Evolutionary conservation across 495 filamentous ascomycete species (phyloP).

Genomic region (Thermochaetoides thermophila): DNA sequence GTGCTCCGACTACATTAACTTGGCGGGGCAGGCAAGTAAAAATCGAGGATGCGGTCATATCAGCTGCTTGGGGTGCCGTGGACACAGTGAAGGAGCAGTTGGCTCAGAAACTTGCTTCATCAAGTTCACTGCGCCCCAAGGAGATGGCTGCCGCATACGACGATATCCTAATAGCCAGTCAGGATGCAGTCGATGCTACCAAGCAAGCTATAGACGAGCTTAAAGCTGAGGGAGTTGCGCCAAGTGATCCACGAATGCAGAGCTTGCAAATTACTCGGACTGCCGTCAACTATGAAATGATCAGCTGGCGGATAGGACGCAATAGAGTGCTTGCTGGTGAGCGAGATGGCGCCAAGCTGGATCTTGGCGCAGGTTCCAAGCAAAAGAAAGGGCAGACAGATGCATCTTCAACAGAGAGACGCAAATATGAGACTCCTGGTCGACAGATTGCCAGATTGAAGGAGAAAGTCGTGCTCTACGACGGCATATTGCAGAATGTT

Average conservation of each 20-base stretch:
- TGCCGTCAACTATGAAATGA: slow-evolving; percentile 79
- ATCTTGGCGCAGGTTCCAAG: slow-evolving; percentile 27
- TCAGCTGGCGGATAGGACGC: slow-evolving; percentile 87
- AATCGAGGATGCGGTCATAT: slow-evolving; percentile 89
- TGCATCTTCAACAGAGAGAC: slow-evolving; percentile 23
- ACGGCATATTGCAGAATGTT: slow-evolving; percentile 74
- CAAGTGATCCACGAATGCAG: slow-evolving; percentile 79
- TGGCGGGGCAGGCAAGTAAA: slow-evolving; percentile 83
- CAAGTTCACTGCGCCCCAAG: slow-evolving; percentile 38
- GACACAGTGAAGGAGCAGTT: slow-evolving; percentile 38
- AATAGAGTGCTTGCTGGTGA: slow-evolving; percentile 77
- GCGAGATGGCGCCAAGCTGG: slow-evolving; percentile 54
- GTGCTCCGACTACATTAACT: slow-evolving; percentile 58
- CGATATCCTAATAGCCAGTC: slow-evolving; percentile 73
- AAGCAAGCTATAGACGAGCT: slow-evolving; percentile 88
- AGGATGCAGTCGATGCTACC: slow-evolving; percentile 87
- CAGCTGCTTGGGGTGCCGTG: slow-evolving; percentile 45
- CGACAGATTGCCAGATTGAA: slow-evolving; percentile 63
- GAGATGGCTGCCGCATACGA: slow-evolving; percentile 73
- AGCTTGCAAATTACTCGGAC: slow-evolving; percentile 83
- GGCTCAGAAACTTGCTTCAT: slow-evolving; percentile 46
- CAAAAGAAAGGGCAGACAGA: slow-evolving; percentile 25
- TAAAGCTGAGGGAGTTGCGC: slow-evolving; percentile 63
- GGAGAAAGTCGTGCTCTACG: slow-evolving; percentile 84
- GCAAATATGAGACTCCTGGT: slow-evolving; percentile 44